Evolutionary conservation across 352 stramenopile species (phyloP), one percentile per base, ranked within the genome.

Genomic region (Peronosclerospora sorghi): DNA sequence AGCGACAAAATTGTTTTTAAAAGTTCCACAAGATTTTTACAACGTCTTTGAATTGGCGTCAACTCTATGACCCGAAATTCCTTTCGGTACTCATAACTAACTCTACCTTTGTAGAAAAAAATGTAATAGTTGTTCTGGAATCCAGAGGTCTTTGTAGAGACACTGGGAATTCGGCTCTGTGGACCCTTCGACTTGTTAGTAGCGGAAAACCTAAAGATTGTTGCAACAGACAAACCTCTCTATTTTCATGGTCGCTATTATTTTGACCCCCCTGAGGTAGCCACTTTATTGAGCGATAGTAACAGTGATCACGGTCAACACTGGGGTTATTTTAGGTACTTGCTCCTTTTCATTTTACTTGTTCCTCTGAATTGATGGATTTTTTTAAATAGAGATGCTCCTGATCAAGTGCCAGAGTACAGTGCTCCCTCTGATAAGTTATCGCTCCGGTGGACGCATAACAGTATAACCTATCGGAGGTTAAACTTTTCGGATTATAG

Each of bases 171-270:
- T 17, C 51, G 57, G 12, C 38, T 85, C 19, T 63, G 51, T 13
- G 73, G 73, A 20, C 56, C 56, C 1, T 85, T 83, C 32, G 69
- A 74, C n/a, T 26, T 78, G 15, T 51, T 85, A 8, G 36, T 45
- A n/a, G 39, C 39, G 14, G 28, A 38, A 13, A 32, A 45, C 20
- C 43, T 49, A 13, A 44, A 49, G 17, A 30, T 51, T 8, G 41
- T 81, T 24, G n/a, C 24, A 2, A n/a, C 44, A 23, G 36, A 53
- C 17, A 72, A 67, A 41, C 68, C 68, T 21, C 30, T 78, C 32
- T 59, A 56, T 54, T 37, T 85, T n/a, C 73, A 83, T 18, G 69
- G 65, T n/a, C n/a, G n/a, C n/a, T n/a, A n/a, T n/a, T n/a, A n/a
- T n/a, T n/a, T n/a, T n/a, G n/a, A n/a, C n/a, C 69, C 69, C 1